Percentiles rank a stretch among this genome's conserved stretches.
These are phyloP conservation scores for Pythium brachiatum DNA, from an alignment of 352 stramenopile species.

Conservation along the genomic window DNA sequence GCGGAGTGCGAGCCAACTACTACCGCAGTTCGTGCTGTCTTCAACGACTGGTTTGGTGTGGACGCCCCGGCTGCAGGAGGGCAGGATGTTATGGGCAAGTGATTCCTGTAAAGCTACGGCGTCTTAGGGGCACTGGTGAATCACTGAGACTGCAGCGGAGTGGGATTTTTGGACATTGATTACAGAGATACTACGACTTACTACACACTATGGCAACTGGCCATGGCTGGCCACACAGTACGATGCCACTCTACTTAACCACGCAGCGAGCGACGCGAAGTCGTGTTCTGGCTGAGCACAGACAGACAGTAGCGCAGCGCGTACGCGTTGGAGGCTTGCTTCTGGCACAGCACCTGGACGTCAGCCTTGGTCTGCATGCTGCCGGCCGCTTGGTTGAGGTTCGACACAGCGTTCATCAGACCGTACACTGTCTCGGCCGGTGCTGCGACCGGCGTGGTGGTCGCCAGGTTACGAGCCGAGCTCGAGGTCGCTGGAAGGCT, in stretches of 20 bases:
- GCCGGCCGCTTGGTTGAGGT: constrained; percentile 29
- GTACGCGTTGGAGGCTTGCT: constrained; percentile 2
- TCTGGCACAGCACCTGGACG: constrained; percentile 25
- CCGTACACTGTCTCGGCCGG: constrained; percentile 19
- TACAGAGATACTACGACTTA: background rate
- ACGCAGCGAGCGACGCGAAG: background rate
- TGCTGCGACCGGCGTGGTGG: constrained; percentile 17
- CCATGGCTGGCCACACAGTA: too few species aligned
- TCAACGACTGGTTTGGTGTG: too few species aligned
- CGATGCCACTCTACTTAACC: too few species aligned
- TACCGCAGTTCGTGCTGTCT: too few species aligned
- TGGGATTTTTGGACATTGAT: too few species aligned
- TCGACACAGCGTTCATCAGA: constrained; percentile 31
- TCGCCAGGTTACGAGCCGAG: background rate
- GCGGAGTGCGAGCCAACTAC: too few species aligned
- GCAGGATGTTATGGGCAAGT: too few species aligned
- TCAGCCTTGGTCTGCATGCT: constrained; percentile 32
- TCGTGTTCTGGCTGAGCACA: background rate
- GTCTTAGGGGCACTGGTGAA: too few species aligned
- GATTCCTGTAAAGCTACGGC: too few species aligned
- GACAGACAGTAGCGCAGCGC: background rate
- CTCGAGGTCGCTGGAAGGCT: constrained; percentile 19
- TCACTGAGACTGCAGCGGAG: too few species aligned
- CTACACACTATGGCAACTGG: too few species aligned
- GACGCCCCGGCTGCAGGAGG: too few species aligned